Conservation (phyloP, 768 basidiomycete species). For the Macrolepiota dolichaula region DNA sequence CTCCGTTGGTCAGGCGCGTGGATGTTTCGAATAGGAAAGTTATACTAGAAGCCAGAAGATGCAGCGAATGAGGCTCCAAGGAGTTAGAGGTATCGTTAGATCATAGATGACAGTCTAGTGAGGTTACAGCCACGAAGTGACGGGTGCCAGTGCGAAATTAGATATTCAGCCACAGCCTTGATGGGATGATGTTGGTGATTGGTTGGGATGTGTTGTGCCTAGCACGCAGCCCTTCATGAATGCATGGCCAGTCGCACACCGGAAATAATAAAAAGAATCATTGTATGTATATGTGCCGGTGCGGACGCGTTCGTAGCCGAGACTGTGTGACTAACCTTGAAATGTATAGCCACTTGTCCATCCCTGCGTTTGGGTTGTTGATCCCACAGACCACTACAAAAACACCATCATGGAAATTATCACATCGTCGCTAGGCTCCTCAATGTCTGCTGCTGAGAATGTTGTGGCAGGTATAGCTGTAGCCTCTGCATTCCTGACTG, state of each 20-base stretch:
- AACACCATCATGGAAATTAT: neutral
- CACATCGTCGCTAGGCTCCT: neutral
- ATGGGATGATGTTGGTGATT: conserved; percentile 1
- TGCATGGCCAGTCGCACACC: neutral
- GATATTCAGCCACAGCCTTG: conserved; percentile 7
- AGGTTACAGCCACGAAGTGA: conserved; percentile 12
- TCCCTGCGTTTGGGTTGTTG: neutral
- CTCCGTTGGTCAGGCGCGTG: neutral
- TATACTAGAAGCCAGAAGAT: conserved; percentile 6
- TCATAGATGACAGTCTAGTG: conserved; percentile 4
- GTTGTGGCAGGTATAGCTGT: neutral
- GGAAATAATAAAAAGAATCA: neutral
- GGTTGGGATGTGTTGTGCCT: neutral
- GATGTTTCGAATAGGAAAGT: conserved; percentile 4
- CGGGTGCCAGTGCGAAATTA: conserved; percentile 3
- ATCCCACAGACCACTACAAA: neutral
- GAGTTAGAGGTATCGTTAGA: neutral
- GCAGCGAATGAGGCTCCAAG: conserved; percentile 3
- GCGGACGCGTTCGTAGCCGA: neutral
- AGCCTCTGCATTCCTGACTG: neutral
- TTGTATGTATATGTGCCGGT: neutral
- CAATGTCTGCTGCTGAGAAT: neutral
- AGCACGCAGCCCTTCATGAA: neutral
- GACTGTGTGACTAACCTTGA: neutral
- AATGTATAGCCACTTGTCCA: neutral